These are phyloP conservation scores for Aspergillus brunneoviolaceus DNA, from an alignment of 2,329 filamentous ascomycete genomes.

Conservation along the genomic window DNA sequence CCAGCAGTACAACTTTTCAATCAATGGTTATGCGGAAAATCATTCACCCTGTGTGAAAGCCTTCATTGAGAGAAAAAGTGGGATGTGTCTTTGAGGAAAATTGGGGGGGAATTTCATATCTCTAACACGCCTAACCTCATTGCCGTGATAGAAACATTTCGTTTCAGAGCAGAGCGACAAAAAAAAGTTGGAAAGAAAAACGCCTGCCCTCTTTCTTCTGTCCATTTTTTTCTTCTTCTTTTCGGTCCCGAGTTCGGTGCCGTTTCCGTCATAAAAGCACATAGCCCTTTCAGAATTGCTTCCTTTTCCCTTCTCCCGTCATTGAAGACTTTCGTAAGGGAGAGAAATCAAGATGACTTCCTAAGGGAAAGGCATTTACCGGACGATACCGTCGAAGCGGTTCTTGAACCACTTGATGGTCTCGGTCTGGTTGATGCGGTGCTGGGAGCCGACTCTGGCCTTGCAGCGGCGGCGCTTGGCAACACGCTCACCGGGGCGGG, in stretches of 20 bases:
- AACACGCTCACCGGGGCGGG: conserved; percentile 96
- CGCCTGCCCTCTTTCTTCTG: conserved; percentile 22
- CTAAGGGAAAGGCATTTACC: conserved; percentile 62
- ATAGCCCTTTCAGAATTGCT: background rate
- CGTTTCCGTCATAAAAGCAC: conserved; percentile 10
- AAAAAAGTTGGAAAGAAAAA: conserved; percentile 15
- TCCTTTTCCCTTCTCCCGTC: background rate
- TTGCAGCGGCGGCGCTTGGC: conserved; percentile 90
- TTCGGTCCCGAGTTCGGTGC: conserved; percentile 24
- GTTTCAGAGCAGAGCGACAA: conserved; percentile 28
- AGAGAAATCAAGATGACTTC: background rate
- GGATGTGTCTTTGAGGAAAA: conserved; percentile 36
- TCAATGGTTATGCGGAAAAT: conserved; percentile 58
- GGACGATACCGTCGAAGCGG: conserved; percentile 97
- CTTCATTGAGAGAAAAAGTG: conserved; percentile 54
- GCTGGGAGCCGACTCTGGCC: conserved; percentile 78
- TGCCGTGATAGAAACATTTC: conserved; percentile 35
- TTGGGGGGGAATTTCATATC: conserved; percentile 39
- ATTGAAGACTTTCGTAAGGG: background rate
- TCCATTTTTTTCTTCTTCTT: conserved; percentile 27
- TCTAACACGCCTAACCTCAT: conserved; percentile 42
- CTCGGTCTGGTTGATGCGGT: conserved; percentile 93
- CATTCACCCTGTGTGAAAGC: conserved; percentile 56
- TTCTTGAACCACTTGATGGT: conserved; percentile 97
- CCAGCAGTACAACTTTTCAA: conserved; percentile 35